Percentiles rank a stretch among this genome's conserved stretches.
phyloP scores from a whole-genome alignment of 768 basidiomycete genomes.

The Amanita brunnescens region DNA sequence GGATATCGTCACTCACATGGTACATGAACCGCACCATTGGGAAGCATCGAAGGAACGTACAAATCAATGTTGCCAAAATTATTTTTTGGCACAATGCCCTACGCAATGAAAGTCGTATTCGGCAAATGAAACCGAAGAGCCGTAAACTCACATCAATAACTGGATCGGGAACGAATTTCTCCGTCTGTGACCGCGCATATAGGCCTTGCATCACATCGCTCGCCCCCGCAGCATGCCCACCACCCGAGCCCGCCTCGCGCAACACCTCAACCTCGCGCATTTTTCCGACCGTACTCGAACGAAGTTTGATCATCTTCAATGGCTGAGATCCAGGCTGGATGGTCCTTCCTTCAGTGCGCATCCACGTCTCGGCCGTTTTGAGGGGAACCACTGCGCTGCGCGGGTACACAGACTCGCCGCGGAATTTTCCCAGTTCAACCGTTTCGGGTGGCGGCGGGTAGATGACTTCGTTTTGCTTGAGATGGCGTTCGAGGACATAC shows the following conservation, averaged over 20 bases:
- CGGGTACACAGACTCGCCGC: conserved; percentile 87
- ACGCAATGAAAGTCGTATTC: conserved; percentile 2
- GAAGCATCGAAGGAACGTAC: conserved; percentile 93
- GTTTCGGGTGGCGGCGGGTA: conserved; percentile 54
- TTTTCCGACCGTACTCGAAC: conserved; percentile 71
- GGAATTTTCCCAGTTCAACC: conserved; percentile 83
- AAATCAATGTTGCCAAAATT: conserved; percentile 96
- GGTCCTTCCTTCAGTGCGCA: conserved; percentile 69
- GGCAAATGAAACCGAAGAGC: background rate
- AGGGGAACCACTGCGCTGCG: conserved; percentile 76
- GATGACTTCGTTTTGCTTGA: conserved; percentile 82
- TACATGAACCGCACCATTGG: conserved; percentile 75
- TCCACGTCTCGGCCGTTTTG: conserved; percentile 92
- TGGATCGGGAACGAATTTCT: conserved; percentile 68
- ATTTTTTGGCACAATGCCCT: conserved; percentile 94
- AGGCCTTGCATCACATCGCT: conserved; percentile 77
- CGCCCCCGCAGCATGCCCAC: conserved; percentile 10
- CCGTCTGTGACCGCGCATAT: conserved; percentile 81
- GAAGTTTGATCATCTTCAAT: conserved; percentile 82
- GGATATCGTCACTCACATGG: conserved; percentile 60
- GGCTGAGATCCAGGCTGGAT: conserved; percentile 73
- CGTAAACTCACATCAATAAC: conserved; percentile 66
- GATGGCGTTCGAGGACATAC: conserved; percentile 79
- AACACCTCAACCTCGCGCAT: conserved; percentile 56
- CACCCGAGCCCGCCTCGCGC: conserved; percentile 26